Conservation (phyloP, 139 green algal genomes). For the Yamagishiella unicocca region DNA sequence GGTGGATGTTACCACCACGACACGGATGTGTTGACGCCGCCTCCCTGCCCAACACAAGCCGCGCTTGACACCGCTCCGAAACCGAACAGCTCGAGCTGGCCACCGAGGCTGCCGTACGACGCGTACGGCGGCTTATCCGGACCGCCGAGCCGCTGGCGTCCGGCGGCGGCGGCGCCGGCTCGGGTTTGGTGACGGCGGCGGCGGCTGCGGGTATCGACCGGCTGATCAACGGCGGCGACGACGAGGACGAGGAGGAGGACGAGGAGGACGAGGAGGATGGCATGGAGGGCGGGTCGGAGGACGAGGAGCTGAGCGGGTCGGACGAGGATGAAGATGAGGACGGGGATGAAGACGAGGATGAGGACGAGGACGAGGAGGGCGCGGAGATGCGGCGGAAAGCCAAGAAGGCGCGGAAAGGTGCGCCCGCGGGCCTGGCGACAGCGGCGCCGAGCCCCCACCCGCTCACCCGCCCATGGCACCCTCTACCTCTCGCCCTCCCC, state of each 20-base stretch:
- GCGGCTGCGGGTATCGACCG: conserved; percentile 55
- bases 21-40: background rate
- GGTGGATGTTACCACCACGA: background rate
- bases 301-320: background rate
- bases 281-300: background rate
- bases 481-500: background rate
- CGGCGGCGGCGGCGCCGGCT: background rate
- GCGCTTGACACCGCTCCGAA: background rate
- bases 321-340: background rate
- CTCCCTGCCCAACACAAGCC: background rate
- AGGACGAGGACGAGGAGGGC: background rate
- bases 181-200: conserved; percentile 54
- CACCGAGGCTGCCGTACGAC: conserved; percentile 38
- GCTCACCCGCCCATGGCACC: background rate
- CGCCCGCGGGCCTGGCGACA: background rate
- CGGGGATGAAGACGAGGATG: background rate
- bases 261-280: background rate
- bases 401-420: conserved; percentile 12
- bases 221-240: conserved; percentile 34
- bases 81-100: conserved; percentile 54
- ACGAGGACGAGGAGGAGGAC: background rate
- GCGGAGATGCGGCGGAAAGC: conserved; percentile 1
- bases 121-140: conserved; percentile 44
- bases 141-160: background rate
- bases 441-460: background rate